These are phyloP conservation scores for Petunia secreta DNA, from an alignment of 257 asterid genomes.

Conservation along the genomic window DNA sequence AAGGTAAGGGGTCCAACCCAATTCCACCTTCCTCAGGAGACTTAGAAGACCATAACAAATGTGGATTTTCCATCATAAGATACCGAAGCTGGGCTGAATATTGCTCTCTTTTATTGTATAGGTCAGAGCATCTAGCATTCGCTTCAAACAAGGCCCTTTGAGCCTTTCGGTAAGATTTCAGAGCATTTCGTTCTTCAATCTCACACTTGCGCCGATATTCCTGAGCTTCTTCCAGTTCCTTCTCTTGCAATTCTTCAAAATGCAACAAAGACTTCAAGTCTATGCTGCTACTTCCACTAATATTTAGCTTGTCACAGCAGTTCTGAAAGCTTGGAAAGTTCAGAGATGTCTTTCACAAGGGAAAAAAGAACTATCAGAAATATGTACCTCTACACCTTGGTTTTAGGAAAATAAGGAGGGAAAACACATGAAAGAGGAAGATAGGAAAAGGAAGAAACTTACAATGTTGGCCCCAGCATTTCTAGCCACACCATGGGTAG, in stretches of 20 bases:
- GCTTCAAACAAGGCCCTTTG: slow-evolving; percentile 56
- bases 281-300: slow-evolving; percentile 29
- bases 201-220: slow-evolving; percentile 53
- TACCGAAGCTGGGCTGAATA: slow-evolving; percentile 52
- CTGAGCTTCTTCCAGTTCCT: slow-evolving; percentile 56
- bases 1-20: slow-evolving; percentile 32
- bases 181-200: slow-evolving; percentile 52
- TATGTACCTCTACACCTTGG: background rate
- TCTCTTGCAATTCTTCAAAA: slow-evolving; percentile 50
- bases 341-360: slow-evolving; percentile 27
- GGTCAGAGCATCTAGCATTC: slow-evolving; percentile 50
- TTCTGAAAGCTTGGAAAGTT: slow-evolving; percentile 28
- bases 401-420: background rate
- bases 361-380: slow-evolving; percentile 22
- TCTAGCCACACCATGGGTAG: slow-evolving; percentile 14
- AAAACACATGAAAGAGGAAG: slow-evolving; percentile 20
- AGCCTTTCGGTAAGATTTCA: slow-evolving; percentile 49
- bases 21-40: slow-evolving; percentile 32
- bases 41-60: slow-evolving; percentile 35
- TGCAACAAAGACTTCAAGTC: slow-evolving; percentile 43
- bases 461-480: slow-evolving; percentile 28
- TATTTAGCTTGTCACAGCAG: slow-evolving; percentile 37
- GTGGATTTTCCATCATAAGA: slow-evolving; percentile 54
- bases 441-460: background rate
- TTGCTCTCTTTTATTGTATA: slow-evolving; percentile 49